Conservation (phyloP, 2,329 filamentous ascomycete genomes). For the Pyrenochaeta sp. region DNA sequence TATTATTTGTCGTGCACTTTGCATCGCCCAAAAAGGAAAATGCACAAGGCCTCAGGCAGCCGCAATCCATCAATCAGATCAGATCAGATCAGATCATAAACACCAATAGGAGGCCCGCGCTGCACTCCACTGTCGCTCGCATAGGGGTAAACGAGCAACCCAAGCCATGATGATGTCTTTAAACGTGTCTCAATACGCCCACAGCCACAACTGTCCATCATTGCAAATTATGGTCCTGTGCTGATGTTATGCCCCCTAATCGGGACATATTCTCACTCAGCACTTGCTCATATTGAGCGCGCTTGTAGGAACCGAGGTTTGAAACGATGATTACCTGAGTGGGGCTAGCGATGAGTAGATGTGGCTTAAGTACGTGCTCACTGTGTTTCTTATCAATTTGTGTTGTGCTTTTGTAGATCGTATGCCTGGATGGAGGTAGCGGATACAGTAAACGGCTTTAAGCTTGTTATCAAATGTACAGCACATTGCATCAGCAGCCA, state of each 20-base stretch:
- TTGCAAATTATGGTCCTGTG: neutral
- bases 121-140: neutral
- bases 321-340: neutral
- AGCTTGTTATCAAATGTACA: neutral
- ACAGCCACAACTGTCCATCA: neutral
- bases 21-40: slow-evolving; percentile 19
- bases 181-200: slow-evolving; percentile 4
- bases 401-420: no score
- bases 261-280: slow-evolving; percentile 6
- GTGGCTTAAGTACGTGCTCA: neutral
- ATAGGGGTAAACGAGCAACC: neutral
- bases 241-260: slow-evolving; percentile 9
- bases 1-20: neutral
- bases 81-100: neutral
- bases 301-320: neutral
- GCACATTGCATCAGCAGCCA: slow-evolving; percentile 1
- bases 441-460: slow-evolving; percentile 1
- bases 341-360: slow-evolving; percentile 3
- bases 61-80: slow-evolving; percentile 7
- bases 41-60: slow-evolving; percentile 12
- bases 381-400: neutral
- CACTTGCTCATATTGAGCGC: neutral
- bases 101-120: neutral
- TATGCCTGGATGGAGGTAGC: neutral
- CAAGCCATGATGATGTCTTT: neutral